Evolutionary conservation across 768 basidiomycete genomes (phyloP), one percentile per base, ranked within the genome.

Genomic region (Agaricus sinodeliciosus): DNA sequence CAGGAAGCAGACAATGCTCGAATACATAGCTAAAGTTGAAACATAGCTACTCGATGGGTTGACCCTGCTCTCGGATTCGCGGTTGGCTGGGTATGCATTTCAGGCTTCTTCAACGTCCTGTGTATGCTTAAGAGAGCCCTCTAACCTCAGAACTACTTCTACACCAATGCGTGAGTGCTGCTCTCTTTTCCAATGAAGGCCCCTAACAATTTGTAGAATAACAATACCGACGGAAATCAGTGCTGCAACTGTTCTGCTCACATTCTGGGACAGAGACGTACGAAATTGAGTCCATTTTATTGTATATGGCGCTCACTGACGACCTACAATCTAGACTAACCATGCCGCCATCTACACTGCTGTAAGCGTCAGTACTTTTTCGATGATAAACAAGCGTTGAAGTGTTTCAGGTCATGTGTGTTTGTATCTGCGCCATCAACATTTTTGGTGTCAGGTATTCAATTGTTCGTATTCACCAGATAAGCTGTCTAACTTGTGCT

Each of bases 171-270:
- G 71, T 72, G 57, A 43, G 67, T 62, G 28, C 15, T 31, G 25
- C 2, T n/a, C 56, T 22, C 46, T 44, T 9, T 35, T 19, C 16
- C 36, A 42, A 22, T 44, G 22, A 2, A 25, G 13, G 42, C 34
- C 41, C 41, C 37, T 44, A 45, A 43, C 48, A 1, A 47, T 31
- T 18, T 22, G 9, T 45, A 78, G 77, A n/a, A 81, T 85, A 49
- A 75, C 83, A 1, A 72, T 80, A 0, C 86, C 86, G 8, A 81
- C 83, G n/a, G 87, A 90, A 68, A 75, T 92, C 50, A 81, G 82
- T 1, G 88, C 87, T 1, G 81, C 85, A 8, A 75, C 79, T 12
- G 75, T 90, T 47, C 65, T 92, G 9, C 70, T 90, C 51, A 73
- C 78, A 5, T 90, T 82, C 69, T 90, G 88, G 87, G 83, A 87